Conservation (phyloP, 2,329 filamentous ascomycete species). For the Claviceps sp. region DNA sequence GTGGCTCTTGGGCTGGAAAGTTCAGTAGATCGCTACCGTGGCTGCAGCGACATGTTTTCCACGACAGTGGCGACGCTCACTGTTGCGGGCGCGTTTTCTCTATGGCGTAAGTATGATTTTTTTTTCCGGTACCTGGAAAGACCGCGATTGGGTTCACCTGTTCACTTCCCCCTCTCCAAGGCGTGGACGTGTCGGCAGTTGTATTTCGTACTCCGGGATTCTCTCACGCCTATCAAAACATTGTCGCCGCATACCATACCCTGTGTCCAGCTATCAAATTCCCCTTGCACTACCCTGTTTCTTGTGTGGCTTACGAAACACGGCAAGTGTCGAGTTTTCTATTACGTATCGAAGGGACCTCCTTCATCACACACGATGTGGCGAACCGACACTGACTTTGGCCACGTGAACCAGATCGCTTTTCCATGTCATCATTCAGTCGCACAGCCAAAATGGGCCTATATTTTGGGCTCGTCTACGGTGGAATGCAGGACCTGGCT, state of each 20-base stretch:
- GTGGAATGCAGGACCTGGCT: slow-evolving; percentile 65
- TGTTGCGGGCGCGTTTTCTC: slow-evolving; percentile 74
- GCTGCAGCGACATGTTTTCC: slow-evolving; percentile 61
- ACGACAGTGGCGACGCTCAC: slow-evolving; percentile 73
- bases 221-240: no score
- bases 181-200: neutral
- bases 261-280: neutral
- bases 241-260: neutral
- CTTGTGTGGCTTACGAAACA: neutral
- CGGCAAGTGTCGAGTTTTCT: slow-evolving; percentile 9
- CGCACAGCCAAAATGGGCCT: slow-evolving; percentile 71
- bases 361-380: slow-evolving; percentile 1
- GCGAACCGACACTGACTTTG: slow-evolving; percentile 18
- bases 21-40: slow-evolving; percentile 52
- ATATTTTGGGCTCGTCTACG: slow-evolving; percentile 66
- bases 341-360: slow-evolving; percentile 7
- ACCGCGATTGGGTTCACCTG: neutral
- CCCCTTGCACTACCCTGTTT: neutral
- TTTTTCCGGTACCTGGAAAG: neutral
- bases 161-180: neutral
- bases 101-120: slow-evolving; percentile 52
- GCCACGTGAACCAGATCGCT: slow-evolving; percentile 45
- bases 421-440: slow-evolving; percentile 63
- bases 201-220: no score
- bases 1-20: slow-evolving; percentile 75